Percentiles rank a stretch among this genome's conserved stretches.
phyloP scores from a whole-genome alignment of 2,329 filamentous ascomycete species.

The Colletotrichum salicis region DNA sequence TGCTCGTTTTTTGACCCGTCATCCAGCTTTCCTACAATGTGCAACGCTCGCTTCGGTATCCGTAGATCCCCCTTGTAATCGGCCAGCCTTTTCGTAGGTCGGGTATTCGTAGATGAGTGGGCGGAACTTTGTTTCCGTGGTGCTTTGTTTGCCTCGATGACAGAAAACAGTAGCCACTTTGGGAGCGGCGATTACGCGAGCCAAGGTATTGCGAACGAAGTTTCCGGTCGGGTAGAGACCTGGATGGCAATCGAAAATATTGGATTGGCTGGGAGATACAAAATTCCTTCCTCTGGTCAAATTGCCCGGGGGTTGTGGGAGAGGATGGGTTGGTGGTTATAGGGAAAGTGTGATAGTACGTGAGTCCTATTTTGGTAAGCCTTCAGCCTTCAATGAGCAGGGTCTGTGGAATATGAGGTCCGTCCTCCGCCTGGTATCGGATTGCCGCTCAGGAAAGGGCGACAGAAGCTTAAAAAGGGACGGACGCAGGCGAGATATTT shows the following conservation, averaged over 20 bases:
- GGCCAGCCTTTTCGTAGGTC: neutral
- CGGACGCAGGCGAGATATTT: conserved; percentile 33
- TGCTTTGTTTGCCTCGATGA: neutral
- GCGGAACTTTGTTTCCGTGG: neutral
- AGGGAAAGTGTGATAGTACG: conserved; percentile 6
- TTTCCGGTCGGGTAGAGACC: neutral
- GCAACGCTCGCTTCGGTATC: neutral
- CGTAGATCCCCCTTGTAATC: neutral
- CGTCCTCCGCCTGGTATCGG: conserved; percentile 22
- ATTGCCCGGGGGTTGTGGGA: neutral
- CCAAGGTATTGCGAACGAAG: neutral
- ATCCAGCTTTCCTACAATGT: neutral
- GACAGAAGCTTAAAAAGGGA: conserved; percentile 36
- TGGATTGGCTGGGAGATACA: neutral
- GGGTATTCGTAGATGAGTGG: neutral
- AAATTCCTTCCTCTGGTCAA: neutral
- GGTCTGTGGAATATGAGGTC: conserved; percentile 21
- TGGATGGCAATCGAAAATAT: neutral
- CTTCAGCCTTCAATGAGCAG: conserved; percentile 14
- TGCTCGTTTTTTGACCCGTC: neutral
- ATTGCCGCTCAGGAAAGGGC: conserved; percentile 32
- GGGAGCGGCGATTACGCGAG: neutral
- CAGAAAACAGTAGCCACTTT: conserved; percentile 16
- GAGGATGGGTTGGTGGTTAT: conserved; percentile 9
- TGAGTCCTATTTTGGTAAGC: neutral